Conservation (phyloP, 2,329 filamentous ascomycete species). For the Pseudocercospora ulei region DNA sequence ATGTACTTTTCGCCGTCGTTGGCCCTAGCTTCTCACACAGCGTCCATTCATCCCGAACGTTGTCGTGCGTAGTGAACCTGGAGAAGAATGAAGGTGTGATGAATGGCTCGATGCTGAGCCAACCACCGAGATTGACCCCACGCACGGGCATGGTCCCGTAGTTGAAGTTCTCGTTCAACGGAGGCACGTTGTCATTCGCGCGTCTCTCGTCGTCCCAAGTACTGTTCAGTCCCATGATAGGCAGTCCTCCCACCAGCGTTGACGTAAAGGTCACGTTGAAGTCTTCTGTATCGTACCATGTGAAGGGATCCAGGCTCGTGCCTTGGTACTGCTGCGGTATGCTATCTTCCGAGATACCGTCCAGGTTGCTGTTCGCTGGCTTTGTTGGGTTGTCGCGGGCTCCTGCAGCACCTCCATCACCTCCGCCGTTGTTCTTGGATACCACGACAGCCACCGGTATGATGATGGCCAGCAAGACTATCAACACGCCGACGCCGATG, state of each 20-base stretch:
- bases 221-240: constrained; percentile 77
- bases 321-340: constrained; percentile 54
- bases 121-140: constrained; percentile 87
- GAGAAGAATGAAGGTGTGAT: constrained; percentile 88
- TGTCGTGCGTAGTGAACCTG: constrained; percentile 51
- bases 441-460: constrained; percentile 42
- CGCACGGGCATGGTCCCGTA: constrained; percentile 72
- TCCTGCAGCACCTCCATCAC: constrained; percentile 16
- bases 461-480: constrained; percentile 40
- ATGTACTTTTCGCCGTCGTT: constrained; percentile 50
- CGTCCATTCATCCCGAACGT: constrained; percentile 80
- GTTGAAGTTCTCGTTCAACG: constrained; percentile 65
- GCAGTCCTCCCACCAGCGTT: constrained; percentile 72
- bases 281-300: constrained; percentile 79
- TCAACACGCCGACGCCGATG: constrained; percentile 35
- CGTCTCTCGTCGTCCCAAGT: constrained; percentile 73
- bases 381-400: constrained; percentile 24
- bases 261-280: constrained; percentile 94
- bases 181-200: constrained; percentile 70
- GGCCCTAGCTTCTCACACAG: constrained; percentile 61
- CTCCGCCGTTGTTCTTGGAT: constrained; percentile 37
- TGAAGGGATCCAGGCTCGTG: constrained; percentile 76
- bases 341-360: constrained; percentile 38
- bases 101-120: constrained; percentile 88
- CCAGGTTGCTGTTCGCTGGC: constrained; percentile 41